Evolutionary conservation across 2,329 filamentous ascomycete genomes (phyloP).

Genomic region (Pseudophaeomoniella oleicola): DNA sequence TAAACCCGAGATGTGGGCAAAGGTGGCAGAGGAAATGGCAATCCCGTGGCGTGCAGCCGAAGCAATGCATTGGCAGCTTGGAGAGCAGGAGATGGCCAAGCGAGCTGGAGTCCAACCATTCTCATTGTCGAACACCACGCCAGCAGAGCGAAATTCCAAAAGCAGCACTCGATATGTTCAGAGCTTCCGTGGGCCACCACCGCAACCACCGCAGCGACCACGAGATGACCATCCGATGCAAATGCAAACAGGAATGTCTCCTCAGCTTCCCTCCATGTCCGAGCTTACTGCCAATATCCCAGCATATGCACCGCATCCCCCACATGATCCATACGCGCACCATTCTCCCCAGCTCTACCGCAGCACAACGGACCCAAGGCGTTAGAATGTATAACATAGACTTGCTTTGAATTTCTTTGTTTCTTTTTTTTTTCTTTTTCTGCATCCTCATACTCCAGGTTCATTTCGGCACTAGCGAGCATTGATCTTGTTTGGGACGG

Average conservation of each 20-base stretch:
- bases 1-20: constrained; percentile 96
- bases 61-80: constrained; percentile 96
- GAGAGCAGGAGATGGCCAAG: constrained; percentile 83
- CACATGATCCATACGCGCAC: not conserved
- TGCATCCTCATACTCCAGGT: too few relatives aligned
- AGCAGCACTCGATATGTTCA: constrained; percentile 4
- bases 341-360: not conserved
- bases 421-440: too few relatives aligned
- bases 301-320: constrained; percentile 25
- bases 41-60: constrained; percentile 92
- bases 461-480: too few relatives aligned
- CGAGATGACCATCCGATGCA: not conserved
- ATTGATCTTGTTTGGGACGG: too few relatives aligned
- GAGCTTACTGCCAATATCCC: constrained; percentile 32
- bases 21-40: constrained; percentile 86
- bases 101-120: constrained; percentile 84
- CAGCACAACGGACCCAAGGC: not conserved
- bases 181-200: constrained; percentile 1
- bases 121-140: constrained; percentile 40
- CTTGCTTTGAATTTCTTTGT: too few relatives aligned
- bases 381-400: too few relatives aligned
- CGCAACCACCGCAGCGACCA: constrained; percentile 1
- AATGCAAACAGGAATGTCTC: constrained; percentile 6
- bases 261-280: constrained; percentile 28
- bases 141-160: constrained; percentile 3